A percentile compares a stretch with the other conserved stretches of the same genome.
These are phyloP conservation scores for Solanum appendiculatum DNA, from an alignment of 257 asterid genomes.

Conservation along the genomic window DNA sequence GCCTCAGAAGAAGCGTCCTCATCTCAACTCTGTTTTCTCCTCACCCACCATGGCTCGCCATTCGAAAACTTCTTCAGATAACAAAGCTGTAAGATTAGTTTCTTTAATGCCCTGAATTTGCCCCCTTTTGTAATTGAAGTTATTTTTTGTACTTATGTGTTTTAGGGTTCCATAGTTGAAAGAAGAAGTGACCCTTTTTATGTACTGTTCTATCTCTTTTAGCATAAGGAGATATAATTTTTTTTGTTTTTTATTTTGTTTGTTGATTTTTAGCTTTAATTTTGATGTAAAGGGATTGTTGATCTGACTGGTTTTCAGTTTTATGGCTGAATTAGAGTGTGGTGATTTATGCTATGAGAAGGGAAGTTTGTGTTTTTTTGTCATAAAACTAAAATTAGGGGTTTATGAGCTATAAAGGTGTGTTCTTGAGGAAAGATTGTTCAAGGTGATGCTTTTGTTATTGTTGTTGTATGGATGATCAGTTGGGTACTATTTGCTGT, in stretches of 20 bases:
- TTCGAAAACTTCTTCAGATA: conserved; percentile 43
- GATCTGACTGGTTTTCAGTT: neutral
- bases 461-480: neutral
- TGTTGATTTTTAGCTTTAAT: neutral
- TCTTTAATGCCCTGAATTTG: neutral
- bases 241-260: neutral
- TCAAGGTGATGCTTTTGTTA: neutral
- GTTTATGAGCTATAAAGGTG: neutral
- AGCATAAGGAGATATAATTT: neutral
- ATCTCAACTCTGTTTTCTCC: conserved; percentile 28
- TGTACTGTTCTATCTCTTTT: neutral
- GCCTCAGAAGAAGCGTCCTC: conserved; percentile 69
- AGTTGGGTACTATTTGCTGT: neutral
- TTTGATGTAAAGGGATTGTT: neutral
- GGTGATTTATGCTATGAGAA: neutral
- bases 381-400: neutral
- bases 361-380: neutral
- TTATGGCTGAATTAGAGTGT: neutral
- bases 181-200: neutral
- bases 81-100: conserved; percentile 34
- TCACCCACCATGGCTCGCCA: conserved; percentile 49
- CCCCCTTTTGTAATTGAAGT: neutral
- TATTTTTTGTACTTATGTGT: neutral
- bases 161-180: neutral
- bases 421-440: neutral